phyloP scores from a whole-genome alignment of 208 protist genomes.

The Porcisia deanei region DNA sequence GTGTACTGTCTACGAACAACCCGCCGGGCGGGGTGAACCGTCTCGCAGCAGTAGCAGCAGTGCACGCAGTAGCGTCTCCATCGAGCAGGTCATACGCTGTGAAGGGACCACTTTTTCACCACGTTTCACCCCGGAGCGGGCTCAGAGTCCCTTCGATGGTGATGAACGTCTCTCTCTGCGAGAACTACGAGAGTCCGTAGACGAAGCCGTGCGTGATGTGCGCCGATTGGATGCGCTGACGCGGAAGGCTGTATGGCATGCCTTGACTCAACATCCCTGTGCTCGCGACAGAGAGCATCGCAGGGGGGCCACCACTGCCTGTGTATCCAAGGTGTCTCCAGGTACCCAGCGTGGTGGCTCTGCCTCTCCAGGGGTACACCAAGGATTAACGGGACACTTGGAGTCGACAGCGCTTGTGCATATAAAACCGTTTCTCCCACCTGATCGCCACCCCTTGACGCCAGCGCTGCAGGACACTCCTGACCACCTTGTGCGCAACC shows the following conservation, averaged over 20 bases:
- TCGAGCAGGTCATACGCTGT: constrained; percentile 24
- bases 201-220: constrained; percentile 43
- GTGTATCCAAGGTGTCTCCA: not conserved
- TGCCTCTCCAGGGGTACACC: not conserved
- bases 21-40: not conserved
- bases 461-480: constrained; percentile 21
- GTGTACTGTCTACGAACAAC: not conserved
- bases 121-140: not conserved
- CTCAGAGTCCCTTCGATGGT: not conserved
- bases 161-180: constrained; percentile 17
- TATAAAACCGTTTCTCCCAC: constrained; percentile 37
- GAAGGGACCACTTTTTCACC: not conserved
- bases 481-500: constrained; percentile 34
- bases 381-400: not conserved
- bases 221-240: constrained; percentile 45
- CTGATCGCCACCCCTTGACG: constrained; percentile 34
- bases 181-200: constrained; percentile 35
- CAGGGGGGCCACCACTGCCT: not conserved
- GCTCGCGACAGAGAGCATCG: not conserved
- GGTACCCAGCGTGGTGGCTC: not conserved
- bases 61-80: constrained; percentile 13
- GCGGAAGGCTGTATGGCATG: constrained; percentile 65
- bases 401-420: constrained; percentile 8
- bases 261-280: constrained; percentile 21
- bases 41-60: constrained; percentile 3